These are phyloP conservation scores for Aspergillus fructus DNA, from an alignment of 2,329 filamentous ascomycete genomes.

Conservation along the genomic window DNA sequence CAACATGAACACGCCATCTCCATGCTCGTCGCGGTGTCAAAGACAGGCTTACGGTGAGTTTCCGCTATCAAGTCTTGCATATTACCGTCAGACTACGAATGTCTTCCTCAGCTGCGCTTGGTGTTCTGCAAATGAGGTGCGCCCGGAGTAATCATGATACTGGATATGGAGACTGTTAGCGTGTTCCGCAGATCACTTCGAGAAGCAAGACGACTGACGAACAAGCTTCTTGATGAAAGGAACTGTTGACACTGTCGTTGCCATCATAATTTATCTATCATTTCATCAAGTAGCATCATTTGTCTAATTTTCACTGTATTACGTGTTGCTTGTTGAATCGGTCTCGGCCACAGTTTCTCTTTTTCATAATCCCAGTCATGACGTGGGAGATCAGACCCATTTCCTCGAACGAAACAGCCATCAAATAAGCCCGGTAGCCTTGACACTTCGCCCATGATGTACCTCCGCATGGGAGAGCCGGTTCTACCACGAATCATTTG, in stretches of 20 bases:
- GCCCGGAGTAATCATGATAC: neutral
- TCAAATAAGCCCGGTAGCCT: neutral
- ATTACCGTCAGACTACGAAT: neutral
- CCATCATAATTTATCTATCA: neutral
- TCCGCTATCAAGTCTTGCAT: neutral
- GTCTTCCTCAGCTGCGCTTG: neutral
- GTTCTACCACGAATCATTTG: neutral
- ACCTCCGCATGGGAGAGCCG: neutral
- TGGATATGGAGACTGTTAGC: neutral
- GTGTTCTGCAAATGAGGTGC: neutral
- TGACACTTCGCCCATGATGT: neutral
- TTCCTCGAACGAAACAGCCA: neutral
- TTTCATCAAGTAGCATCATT: neutral
- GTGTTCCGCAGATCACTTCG: neutral
- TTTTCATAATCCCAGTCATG: constrained; percentile 6
- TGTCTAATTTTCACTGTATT: neutral
- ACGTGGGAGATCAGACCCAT: constrained; percentile 10
- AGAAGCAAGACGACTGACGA: neutral
- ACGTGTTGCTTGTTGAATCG: neutral
- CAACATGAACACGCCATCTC: constrained; percentile 1
- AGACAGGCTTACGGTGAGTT: neutral
- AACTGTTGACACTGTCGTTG: neutral
- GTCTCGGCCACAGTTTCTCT: neutral
- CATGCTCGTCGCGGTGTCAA: neutral
- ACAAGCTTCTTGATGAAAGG: too few species aligned